Conservation (phyloP, 108 stramenopile genomes). For the Poteriospumella lacustris region DNA sequence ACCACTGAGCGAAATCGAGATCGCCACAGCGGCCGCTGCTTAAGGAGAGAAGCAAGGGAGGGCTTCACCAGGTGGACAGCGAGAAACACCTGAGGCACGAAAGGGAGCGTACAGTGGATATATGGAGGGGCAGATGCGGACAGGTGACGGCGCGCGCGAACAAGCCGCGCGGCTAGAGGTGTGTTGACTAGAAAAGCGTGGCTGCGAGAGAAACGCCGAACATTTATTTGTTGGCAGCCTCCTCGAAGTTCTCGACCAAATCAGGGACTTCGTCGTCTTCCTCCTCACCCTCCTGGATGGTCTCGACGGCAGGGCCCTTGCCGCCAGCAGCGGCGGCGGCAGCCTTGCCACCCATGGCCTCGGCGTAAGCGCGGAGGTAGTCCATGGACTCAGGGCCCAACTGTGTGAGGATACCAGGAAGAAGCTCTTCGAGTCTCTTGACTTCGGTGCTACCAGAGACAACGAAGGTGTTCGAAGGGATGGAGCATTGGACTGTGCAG, state of each 20-base stretch:
- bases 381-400: constrained; percentile 80
- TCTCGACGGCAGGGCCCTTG: constrained; percentile 46
- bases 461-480: constrained; percentile 93
- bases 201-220: neutral
- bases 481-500: constrained; percentile 82
- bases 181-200: no score
- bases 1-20: no score
- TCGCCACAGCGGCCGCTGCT: no score
- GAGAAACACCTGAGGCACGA: no score
- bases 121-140: no score
- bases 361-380: neutral
- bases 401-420: constrained; percentile 88
- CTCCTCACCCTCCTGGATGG: constrained; percentile 42
- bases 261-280: constrained; percentile 89
- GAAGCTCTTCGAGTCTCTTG: constrained; percentile 79
- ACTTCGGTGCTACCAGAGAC: constrained; percentile 82
- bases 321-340: constrained; percentile 55
- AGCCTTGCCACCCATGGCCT: constrained; percentile 37
- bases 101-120: no score
- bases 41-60: no score
- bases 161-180: no score
- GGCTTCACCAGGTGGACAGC: no score
- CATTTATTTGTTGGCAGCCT: constrained; percentile 57
- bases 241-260: constrained; percentile 93
- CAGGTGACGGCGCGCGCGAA: no score